Evolutionary conservation across 257 asterid genomes (phyloP), one percentile per base, ranked within the genome.

Genomic region (Solanum corneliomulleri): DNA sequence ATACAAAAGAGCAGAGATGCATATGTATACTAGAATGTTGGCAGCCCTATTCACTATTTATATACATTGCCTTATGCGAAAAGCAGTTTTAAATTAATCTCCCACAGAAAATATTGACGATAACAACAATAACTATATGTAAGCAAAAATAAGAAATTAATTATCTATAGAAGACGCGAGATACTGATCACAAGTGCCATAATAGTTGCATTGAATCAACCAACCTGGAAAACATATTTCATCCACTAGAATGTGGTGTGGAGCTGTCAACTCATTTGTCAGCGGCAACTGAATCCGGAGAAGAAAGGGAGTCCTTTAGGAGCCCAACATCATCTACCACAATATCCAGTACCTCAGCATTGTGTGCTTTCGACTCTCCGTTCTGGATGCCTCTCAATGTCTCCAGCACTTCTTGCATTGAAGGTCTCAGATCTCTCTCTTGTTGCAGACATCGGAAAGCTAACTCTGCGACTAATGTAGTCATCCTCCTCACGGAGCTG

Each of bases 391-490:
- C 89, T 88, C 89, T 92, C 87, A 96, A 85, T 64, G 82, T 84
- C 84, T 92, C 93, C 88, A 93, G 62, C 39, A 92, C 96, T 89
- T 96, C 97, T 81, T 89, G 93, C 98, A 96, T 96, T 12, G 98
- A 90, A 13, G 99, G 99, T 80, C 99, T 93, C 97, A 92, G 89
- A 56, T 92, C 97, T 18, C 91, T 93, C 88, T 93, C 96, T 74
- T 92, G 98, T 90, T 94, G 99, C 93, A 96, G 86, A 86, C 99
- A 96, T 14, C 98, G 91, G 25, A 95, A 96, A 47, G 98, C 99
- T 37, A 96, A 83, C 80, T 95, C 98, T 0, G 98, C 96, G 8
- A 96, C 98, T 64, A 76, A 76, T 0, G 98, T 91, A 33, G 87
- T 88, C 96, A 92, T 94, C 90, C 94, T 91, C 86, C 97, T 91